Evolutionary conservation across 2,329 filamentous ascomycete genomes (phyloP), one percentile per base, ranked within the genome.

Genomic region (Nakataea oryzae): DNA sequence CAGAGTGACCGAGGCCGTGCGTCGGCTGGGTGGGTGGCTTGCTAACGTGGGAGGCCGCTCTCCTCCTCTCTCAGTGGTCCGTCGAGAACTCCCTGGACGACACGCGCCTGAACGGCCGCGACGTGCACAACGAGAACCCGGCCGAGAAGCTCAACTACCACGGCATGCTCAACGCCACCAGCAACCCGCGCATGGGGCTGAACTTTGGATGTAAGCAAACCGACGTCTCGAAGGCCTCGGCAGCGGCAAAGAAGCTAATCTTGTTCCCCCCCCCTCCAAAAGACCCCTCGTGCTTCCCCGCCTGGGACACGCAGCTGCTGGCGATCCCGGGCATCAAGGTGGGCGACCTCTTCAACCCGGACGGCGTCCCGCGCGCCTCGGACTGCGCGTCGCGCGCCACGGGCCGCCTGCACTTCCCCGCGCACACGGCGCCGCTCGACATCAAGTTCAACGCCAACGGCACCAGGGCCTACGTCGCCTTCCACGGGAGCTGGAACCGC

Each of bases 141-240:
- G 88, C 80, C 21, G 89, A 91, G 69, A 86, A 91, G 72, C 73
- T 92, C 71, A 91, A 91, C 72, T 90, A 84, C 70, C 83, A 88
- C 64, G 88, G 88, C 3, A 81, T 79, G 63, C 75, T 89, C 58
- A 71, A 72, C 65, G 69, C 69, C 29, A 70, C 69, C 24, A 67
- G 63, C 1, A 56, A 61, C 11, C 32, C 68, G 11, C 66, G 69
- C 24, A 68, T 70, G 57, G 75, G 76, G 6, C 67, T 68, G 3
- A 86, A 87, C 70, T 86, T 83, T 66, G 86, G 86, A 11, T 89
- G 41, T 50, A n/a, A 50, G 41, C 41, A 88, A n/a, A 66, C 86
- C 86, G 2, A 76, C 74, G 58, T 88, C 41, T 88, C 21, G n/a
- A n/a, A n/a, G n/a, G 7, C 21, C 41, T 9, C 17, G 2, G 24